Percentiles rank a stretch among this genome's conserved stretches.
These are phyloP conservation scores for Scheffersomyces spartinae DNA, from an alignment of 805 yeast genomes.

Conservation along the genomic window DNA sequence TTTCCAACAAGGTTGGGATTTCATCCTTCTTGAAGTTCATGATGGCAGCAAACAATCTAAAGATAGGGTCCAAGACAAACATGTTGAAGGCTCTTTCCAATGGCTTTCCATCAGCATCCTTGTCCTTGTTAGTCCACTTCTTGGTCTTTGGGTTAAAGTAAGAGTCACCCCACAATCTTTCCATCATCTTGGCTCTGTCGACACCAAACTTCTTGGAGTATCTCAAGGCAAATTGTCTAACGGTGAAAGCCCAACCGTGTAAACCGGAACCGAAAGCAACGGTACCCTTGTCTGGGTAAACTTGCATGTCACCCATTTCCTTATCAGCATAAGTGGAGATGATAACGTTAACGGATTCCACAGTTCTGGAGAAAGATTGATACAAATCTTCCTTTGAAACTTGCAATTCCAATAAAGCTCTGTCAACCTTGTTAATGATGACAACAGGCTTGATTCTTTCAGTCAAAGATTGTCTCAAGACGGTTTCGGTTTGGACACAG, in stretches of 20 bases:
- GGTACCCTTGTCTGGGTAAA: slow-evolving; percentile 98
- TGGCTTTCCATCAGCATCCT: slow-evolving; percentile 89
- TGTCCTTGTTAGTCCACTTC: slow-evolving; percentile 96
- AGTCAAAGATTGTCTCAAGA: slow-evolving; percentile 96
- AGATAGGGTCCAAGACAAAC: slow-evolving; percentile 98
- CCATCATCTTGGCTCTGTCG: slow-evolving; percentile 96
- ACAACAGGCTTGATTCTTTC: slow-evolving; percentile 99
- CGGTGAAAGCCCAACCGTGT: slow-evolving; percentile 99
- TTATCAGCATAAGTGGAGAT: slow-evolving; percentile 90
- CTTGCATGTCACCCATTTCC: slow-evolving; percentile 91
- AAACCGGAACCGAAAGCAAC: slow-evolving; percentile 99
- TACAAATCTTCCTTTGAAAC: slow-evolving; percentile 97
- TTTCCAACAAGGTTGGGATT: slow-evolving; percentile 82
- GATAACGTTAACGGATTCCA: slow-evolving; percentile 98
- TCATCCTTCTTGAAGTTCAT: slow-evolving; percentile 99
- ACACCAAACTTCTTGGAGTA: slow-evolving; percentile 99
- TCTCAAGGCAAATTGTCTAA: slow-evolving; percentile 96
- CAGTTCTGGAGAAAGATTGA: slow-evolving; percentile 97
- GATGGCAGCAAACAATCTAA: slow-evolving; percentile 92
- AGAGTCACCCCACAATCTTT: slow-evolving; percentile 99
- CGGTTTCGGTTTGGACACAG: slow-evolving; percentile 99
- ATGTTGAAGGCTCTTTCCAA: slow-evolving; percentile 99
- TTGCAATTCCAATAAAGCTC: slow-evolving; percentile 98
- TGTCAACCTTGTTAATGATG: slow-evolving; percentile 97
- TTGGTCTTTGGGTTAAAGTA: slow-evolving; percentile 99